Evolutionary conservation across 768 basidiomycete genomes (phyloP).

Genomic region (Dentipellis fragilis): DNA sequence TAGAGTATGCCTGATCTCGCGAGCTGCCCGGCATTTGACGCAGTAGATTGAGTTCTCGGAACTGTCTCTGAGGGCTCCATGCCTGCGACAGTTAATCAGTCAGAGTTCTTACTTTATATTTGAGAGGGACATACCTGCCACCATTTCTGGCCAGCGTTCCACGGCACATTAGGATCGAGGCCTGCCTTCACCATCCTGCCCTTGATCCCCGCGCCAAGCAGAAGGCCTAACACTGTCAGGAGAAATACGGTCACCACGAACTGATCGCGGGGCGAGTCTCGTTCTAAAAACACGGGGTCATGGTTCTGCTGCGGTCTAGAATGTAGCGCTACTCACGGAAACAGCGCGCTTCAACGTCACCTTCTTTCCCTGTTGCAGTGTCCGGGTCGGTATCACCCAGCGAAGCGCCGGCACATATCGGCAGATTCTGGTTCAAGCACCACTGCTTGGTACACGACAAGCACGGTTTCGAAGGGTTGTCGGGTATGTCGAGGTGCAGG

Average conservation of each 20-base stretch:
- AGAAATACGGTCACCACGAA: constrained; percentile 88
- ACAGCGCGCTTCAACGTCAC: constrained; percentile 91
- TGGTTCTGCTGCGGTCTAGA: constrained; percentile 1
- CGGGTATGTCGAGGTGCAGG: constrained; percentile 66
- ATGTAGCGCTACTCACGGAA: constrained; percentile 57
- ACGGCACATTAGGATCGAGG: constrained; percentile 50
- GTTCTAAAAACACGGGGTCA: constrained; percentile 40
- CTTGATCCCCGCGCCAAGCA: constrained; percentile 79
- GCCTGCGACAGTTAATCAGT: background rate
- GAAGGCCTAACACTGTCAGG: constrained; percentile 75
- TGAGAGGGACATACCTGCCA: constrained; percentile 53
- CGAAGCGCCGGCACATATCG: constrained; percentile 71
- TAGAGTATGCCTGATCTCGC: no score
- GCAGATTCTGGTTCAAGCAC: constrained; percentile 87
- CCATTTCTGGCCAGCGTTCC: constrained; percentile 61
- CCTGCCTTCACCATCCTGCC: constrained; percentile 74
- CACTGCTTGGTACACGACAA: constrained; percentile 91
- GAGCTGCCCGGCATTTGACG: no score
- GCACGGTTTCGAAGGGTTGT: constrained; percentile 84
- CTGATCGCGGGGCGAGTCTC: constrained; percentile 93
- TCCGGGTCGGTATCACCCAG: constrained; percentile 86
- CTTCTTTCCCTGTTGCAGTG: constrained; percentile 89
- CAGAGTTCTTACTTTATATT: constrained; percentile 12
- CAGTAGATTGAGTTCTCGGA: constrained; percentile 2
- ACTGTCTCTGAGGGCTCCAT: constrained; percentile 6